These are phyloP conservation scores for Solanum corneliomulleri DNA, from an alignment of 257 asterid species.

Conservation along the genomic window DNA sequence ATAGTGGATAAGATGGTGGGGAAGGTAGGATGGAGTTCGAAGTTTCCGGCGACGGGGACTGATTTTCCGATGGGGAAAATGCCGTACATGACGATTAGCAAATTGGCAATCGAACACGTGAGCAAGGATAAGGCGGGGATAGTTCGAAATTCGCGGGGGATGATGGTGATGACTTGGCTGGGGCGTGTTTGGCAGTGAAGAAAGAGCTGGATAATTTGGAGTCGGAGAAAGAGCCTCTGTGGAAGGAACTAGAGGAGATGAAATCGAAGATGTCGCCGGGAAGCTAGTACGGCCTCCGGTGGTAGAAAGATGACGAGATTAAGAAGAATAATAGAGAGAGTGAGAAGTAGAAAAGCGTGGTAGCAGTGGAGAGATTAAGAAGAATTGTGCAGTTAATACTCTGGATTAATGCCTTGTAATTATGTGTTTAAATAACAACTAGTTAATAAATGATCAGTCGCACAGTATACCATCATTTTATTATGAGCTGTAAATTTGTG, in stretches of 20 bases:
- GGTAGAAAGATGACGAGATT: not conserved
- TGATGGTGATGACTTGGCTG: not conserved
- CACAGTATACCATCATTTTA: too few relatives aligned
- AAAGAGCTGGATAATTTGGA: not conserved
- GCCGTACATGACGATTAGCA: not conserved
- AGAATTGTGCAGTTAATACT: not conserved
- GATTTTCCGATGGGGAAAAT: not conserved
- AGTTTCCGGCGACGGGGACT: not conserved
- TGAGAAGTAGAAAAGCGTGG: not conserved
- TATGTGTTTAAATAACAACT: not conserved
- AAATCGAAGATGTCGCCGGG: not conserved
- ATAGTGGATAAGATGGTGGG: not conserved
- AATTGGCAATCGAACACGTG: not conserved
- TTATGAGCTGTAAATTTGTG: too few relatives aligned
- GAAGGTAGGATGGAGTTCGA: not conserved
- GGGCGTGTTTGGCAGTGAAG: not conserved
- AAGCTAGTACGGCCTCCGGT: not conserved
- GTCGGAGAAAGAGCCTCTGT: not conserved
- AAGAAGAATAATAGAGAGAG: not conserved
- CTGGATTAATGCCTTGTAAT: not conserved
- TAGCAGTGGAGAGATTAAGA: not conserved
- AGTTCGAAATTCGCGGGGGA: not conserved
- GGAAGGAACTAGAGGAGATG: not conserved
- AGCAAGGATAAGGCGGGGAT: not conserved
- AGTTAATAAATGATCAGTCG: not conserved